Base-by-base conservation (phyloP, 2,329 filamentous ascomycete genomes). In the Microsporum canis region DNA sequence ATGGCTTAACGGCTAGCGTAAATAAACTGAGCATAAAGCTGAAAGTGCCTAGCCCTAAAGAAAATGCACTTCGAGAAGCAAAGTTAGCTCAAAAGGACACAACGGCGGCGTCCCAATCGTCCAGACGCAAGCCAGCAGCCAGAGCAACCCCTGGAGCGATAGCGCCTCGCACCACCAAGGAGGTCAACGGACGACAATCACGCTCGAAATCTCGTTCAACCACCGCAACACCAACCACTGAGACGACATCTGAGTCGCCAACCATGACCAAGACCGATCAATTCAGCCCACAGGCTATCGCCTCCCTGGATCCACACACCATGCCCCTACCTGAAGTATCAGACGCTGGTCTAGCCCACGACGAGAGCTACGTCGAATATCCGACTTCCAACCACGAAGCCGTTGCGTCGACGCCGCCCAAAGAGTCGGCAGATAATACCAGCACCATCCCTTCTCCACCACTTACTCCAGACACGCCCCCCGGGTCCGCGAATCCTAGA, bases 41-140 rank as follows among this genome's bases (percentile, higher is more conserved):
- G 56, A 84, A 83, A 63, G 74, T 85, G 58, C 81, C 81, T 0
- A 76, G 80, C 0, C 78, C 78, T 27, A 82, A 84, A 66, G 82
- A 84, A 66, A 76, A 84, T 63, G 80, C 82, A 33, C 76, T 75
- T 5, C 72, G 79, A 27, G 79, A 82, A 67, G 76, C 77, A 58
- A 68, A 67, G n/a, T 51, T 31, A 23, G 65, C 69, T 0, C 71
- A 75, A 61, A 75, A 74, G 27, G 45, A 29, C 8, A 5, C 10
- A 57, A 60, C 14, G 51, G 34, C 4, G 17, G n/a, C 31, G 23
- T 29, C 23, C 60, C 47, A 34, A 12, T 23, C 27, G n/a, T 34
- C 8, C 43, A 59, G 41, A 59, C 57, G 45, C 23, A 45, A 59
- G 12, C 31, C 57, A 6, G 14, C 29, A 34, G 29, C 17, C 17